Base-by-base conservation (phyloP, 768 basidiomycete genomes). In the Leccinum longicurvipes region DNA sequence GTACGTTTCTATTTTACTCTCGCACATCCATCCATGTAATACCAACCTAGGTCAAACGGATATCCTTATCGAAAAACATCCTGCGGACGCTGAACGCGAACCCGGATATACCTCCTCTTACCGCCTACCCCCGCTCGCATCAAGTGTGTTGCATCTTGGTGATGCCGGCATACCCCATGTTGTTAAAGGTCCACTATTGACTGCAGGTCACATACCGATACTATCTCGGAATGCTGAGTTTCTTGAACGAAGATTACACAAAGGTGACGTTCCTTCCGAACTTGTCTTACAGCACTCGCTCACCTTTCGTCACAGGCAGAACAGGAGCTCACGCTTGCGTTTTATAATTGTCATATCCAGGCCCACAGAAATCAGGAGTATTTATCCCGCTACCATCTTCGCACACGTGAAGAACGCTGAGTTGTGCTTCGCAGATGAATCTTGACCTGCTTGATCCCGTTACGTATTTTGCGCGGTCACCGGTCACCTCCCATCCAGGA, bases 151-250 rank as follows among this genome's bases (percentile, higher is more conserved):
- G 45, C 57, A 53, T 56, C 52, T 60, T 54, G 56, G 47, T 57
- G 59, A 56, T n/a, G 11, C 17, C 44, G 34, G 29, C 11, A 11
- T n/a, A n/a, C n/a, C 24, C 28, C 45, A 27, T 51, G 25, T 59
- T 54, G 41, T 56, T 55, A 51, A 52, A 61, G 42, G 28, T 49
- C 39, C 21, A 64, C 68, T 46, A 66, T 41, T 47, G 54, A 56
- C 60, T 56, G 57, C 74, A 93, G 89, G 92, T 97, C 49, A 95
- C 94, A 23, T 97, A 90, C 73, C 80, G 86, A 58, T 99, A 96
- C 77, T 98, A 98, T 68, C 73, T 97, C 47, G 96, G 96, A 59
- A 91, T 98, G 85, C 79, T 98, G 58, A 87, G 85, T 66, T 98
- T 98, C 74, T 72, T 98, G 58, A 91, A 91, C 64, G 96, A 98